Evolutionary conservation across 306 rosid genomes (phyloP).

Genomic region (Quercus dentata): DNA sequence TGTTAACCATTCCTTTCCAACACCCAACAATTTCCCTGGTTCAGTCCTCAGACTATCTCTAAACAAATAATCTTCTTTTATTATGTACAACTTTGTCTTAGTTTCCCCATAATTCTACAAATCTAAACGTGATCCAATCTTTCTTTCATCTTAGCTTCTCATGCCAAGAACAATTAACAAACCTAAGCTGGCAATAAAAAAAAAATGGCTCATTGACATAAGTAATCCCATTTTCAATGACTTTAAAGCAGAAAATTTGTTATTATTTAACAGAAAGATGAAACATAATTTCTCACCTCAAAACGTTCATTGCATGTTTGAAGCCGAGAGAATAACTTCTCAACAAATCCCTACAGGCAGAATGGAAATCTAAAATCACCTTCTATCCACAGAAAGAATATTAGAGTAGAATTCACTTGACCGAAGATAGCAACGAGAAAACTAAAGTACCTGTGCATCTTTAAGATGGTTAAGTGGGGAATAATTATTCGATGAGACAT

Average conservation of each 20-base stretch:
- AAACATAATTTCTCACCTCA: conserved; percentile 48
- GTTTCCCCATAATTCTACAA: background rate
- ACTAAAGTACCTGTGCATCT: conserved; percentile 73
- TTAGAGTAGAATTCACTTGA: background rate
- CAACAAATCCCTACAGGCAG: conserved; percentile 75
- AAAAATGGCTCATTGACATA: background rate
- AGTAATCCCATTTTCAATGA: background rate
- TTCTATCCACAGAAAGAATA: conserved; percentile 9
- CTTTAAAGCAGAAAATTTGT: background rate
- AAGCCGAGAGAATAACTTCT: conserved; percentile 73
- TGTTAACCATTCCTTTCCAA: background rate
- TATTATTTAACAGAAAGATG: background rate
- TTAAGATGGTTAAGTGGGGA: conserved; percentile 83
- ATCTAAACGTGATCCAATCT: background rate
- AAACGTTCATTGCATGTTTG: conserved; percentile 63
- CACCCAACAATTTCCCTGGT: background rate
- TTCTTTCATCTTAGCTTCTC: background rate
- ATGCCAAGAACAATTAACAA: background rate
- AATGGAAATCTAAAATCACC: conserved; percentile 8
- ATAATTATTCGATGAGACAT: conserved; percentile 44
- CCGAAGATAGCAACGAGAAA: conserved; percentile 1
- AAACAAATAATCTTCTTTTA: background rate
- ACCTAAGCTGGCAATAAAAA: background rate
- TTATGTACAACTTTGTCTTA: background rate
- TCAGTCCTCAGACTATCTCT: background rate